Percentiles rank a stretch among this genome's conserved stretches.
Conservation (phyloP, 2,329 filamentous ascomycete genomes). For the Penicillium frequentans region DNA sequence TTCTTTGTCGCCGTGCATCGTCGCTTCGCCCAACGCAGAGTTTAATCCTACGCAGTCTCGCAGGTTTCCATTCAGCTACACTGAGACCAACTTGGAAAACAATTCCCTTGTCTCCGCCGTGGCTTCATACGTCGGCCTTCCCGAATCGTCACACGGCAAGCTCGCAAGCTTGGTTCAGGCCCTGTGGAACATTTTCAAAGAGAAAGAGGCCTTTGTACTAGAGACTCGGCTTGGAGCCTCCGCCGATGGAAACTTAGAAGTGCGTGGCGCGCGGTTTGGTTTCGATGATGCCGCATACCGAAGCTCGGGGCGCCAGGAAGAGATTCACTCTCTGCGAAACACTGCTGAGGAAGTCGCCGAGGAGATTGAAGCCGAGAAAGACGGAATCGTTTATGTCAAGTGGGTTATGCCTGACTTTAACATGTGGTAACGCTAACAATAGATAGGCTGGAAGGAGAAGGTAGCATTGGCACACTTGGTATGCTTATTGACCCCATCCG, state of each 20-base stretch:
- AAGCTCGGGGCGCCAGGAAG: conserved; percentile 60
- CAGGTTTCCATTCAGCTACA: conserved; percentile 65
- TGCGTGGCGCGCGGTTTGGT: conserved; percentile 58
- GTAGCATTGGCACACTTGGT: conserved; percentile 71
- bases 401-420: conserved; percentile 29
- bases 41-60: conserved; percentile 47
- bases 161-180: conserved; percentile 53
- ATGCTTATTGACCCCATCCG: conserved; percentile 3
- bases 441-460: conserved; percentile 48
- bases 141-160: conserved; percentile 44
- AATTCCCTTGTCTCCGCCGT: conserved; percentile 45
- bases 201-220: conserved; percentile 66
- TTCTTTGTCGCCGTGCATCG: conserved; percentile 62
- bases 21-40: conserved; percentile 56
- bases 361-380: conserved; percentile 63
- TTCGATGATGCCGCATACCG: conserved; percentile 71
- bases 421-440: not conserved
- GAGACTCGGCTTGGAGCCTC: conserved; percentile 51
- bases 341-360: conserved; percentile 52
- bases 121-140: conserved; percentile 55
- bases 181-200: conserved; percentile 60
- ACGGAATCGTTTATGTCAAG: conserved; percentile 78
- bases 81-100: conserved; percentile 43
- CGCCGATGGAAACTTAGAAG: conserved; percentile 46
- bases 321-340: conserved; percentile 60